Evolutionary conservation across 495 filamentous ascomycete species (phyloP), one percentile per base, ranked within the genome.

Genomic region (Saxophila tyrrhenica): DNA sequence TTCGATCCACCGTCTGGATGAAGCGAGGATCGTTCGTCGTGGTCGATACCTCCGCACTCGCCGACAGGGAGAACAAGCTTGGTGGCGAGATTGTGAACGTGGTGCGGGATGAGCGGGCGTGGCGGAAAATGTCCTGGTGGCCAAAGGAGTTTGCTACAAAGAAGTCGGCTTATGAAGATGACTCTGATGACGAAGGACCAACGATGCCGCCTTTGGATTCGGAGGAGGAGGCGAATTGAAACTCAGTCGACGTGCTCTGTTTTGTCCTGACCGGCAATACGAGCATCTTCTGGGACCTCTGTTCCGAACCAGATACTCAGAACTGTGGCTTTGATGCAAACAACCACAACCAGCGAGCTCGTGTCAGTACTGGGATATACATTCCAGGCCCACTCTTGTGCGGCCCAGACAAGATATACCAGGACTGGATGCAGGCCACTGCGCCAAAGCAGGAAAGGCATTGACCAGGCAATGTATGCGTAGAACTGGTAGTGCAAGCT

Each of bases 401-500:
- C 74, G 8, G 74, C 83, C 90, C 91, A 98, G 1, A 89, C 60
- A 2, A 63, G 67, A 64, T 81, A 86, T 59, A 88, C 79, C 39
- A 87, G 61, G 10, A 86, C 56, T 5, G 89, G 88, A 61, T 89
- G 84, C 55, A 85, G 60, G 2, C 84, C 83, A 52, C 82, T 80
- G 52, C 80, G 80, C 89, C 90, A 97, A 46, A 96, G 77, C 20
- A 98, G 78, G 66, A 87, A 95, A 0, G 92, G 92, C 7, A 89
- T 89, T 13, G 86, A 80, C 89, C 89, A 95, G 44, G 87, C 84
- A 42, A 95, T 76, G 74, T 91, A 95, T 48, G 87, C 78, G 72
- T 91, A 97, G 73, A 98, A 98, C 64, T 98, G 92, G 69, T 96
- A 98, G 72, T 98, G 92, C 51, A 98, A 74, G 21, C 83, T 88